These are phyloP conservation scores for Chlamydomonas sp. DNA, from an alignment of 139 green algal genomes.

Conservation along the genomic window DNA sequence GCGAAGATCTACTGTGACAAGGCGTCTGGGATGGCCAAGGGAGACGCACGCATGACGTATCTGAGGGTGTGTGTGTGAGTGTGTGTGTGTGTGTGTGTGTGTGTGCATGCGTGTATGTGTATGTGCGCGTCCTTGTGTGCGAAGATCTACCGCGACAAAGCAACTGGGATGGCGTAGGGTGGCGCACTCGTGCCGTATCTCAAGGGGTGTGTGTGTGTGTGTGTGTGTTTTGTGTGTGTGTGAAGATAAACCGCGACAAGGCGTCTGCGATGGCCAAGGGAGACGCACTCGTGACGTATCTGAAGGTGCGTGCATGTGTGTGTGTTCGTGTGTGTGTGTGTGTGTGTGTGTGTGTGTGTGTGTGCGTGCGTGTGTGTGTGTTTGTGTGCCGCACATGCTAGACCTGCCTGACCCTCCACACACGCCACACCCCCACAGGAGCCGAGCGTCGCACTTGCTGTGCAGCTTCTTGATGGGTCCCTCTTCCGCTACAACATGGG, in stretches of 20 bases:
- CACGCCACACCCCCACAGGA: too few species aligned
- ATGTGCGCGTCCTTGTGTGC: constrained; percentile 83
- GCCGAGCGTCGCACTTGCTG: constrained; percentile 67
- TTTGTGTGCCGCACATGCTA: too few species aligned
- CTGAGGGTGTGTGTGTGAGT: too few species aligned
- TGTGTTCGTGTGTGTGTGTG: too few species aligned
- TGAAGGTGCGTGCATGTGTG: too few species aligned
- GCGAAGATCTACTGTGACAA: constrained; percentile 61
- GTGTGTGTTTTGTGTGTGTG: too few species aligned
- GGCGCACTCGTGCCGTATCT: constrained; percentile 87
- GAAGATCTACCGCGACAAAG: constrained; percentile 57
- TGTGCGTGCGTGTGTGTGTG: too few species aligned
- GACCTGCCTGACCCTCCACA: too few species aligned
- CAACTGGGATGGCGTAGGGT: constrained; percentile 60
- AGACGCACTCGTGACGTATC: constrained; percentile 81
- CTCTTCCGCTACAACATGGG: constrained; percentile 33
- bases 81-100: constrained; percentile 52
- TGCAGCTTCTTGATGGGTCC: constrained; percentile 63
- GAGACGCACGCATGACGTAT: constrained; percentile 67
- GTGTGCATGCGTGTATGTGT: too few species aligned
- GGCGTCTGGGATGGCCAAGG: constrained; percentile 59
- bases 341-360: constrained; percentile 88
- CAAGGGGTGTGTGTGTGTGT: constrained; percentile 51
- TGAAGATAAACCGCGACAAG: too few species aligned
- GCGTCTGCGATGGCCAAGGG: constrained; percentile 60